Evolutionary conservation across 23 red algal genomes (phyloP).

Genomic region (Cyanidioschyzon merolae): DNA sequence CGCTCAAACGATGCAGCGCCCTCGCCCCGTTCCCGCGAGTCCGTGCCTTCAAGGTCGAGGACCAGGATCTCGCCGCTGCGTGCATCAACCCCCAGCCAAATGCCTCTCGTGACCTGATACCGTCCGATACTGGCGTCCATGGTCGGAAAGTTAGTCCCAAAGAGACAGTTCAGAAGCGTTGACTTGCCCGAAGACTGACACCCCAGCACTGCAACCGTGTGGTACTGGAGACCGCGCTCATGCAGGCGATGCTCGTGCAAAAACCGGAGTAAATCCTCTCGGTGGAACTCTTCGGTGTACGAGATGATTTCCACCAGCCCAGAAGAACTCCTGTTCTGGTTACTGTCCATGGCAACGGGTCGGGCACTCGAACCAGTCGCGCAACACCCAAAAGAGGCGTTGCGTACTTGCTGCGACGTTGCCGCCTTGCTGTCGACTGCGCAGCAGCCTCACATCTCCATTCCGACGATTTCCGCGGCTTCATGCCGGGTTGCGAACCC

Average conservation of each 20-base stretch:
- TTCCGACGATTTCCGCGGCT: too few species aligned
- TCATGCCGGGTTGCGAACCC: too few species aligned
- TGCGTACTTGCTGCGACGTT: too few species aligned
- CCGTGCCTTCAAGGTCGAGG: constrained; percentile 92
- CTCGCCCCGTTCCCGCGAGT: constrained; percentile 92
- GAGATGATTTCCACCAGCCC: constrained; percentile 67
- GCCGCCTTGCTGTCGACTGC: too few species aligned
- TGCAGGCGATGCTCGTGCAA: constrained; percentile 23
- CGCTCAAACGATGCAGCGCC: constrained; percentile 75
- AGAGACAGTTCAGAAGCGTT: constrained; percentile 87
- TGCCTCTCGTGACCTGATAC: constrained; percentile 88
- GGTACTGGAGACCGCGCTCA: constrained; percentile 53
- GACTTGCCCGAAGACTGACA: constrained; percentile 90
- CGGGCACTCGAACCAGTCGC: too few species aligned
- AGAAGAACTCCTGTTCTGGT: too few species aligned
- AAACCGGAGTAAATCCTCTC: constrained; percentile 33
- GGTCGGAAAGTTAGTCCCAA: constrained; percentile 74
- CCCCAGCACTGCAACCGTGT: constrained; percentile 78
- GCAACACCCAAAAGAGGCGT: too few species aligned
- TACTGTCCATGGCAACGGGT: too few species aligned
- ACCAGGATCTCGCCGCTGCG: constrained; percentile 36
- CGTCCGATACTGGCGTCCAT: constrained; percentile 74
- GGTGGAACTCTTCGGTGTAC: constrained; percentile 75
- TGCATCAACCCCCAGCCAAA: constrained; percentile 69
- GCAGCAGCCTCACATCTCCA: too few species aligned